A percentile compares a stretch with the other conserved stretches of the same genome.
phyloP scores from a whole-genome alignment of 768 basidiomycete species.

The Termitomyces sp. region DNA sequence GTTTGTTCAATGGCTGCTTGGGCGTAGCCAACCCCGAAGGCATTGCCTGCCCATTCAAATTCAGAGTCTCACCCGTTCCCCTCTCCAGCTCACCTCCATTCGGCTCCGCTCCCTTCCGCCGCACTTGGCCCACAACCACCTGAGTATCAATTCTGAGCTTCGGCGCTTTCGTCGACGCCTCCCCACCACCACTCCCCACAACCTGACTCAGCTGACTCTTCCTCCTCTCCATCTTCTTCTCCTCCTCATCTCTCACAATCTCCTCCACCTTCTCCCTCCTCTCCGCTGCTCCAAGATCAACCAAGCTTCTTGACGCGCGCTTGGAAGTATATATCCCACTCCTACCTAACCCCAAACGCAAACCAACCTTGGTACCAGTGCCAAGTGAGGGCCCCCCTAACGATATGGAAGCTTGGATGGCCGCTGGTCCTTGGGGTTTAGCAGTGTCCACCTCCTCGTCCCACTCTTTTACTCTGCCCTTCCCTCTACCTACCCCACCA shows the following conservation, averaged over 20 bases:
- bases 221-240: constrained; percentile 13
- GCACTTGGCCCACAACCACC: not conserved
- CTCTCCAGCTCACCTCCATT: not conserved
- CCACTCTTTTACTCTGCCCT: constrained; percentile 7
- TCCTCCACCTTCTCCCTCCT: constrained; percentile 26
- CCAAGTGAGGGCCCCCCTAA: not conserved
- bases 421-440: not conserved
- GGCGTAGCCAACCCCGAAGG: not conserved
- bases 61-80: not conserved
- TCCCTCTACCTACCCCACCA: not conserved
- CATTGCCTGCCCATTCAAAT: not conserved
- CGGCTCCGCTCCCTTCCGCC: not conserved
- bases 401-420: constrained; percentile 5
- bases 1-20: constrained; percentile 15
- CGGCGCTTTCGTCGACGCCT: not conserved
- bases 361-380: not conserved
- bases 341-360: not conserved
- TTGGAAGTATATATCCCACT: constrained; percentile 30
- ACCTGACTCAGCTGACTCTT: constrained; percentile 1
- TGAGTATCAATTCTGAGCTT: constrained; percentile 5
- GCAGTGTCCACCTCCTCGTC: constrained; percentile 4
- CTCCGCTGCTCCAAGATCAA: constrained; percentile 40
- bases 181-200: not conserved
- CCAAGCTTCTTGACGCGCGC: constrained; percentile 58
- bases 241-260: constrained; percentile 23